Evolutionary conservation across 2,329 filamentous ascomycete species (phyloP), one percentile per base, ranked within the genome.

Genomic region (Lasiodiplodia sp.): DNA sequence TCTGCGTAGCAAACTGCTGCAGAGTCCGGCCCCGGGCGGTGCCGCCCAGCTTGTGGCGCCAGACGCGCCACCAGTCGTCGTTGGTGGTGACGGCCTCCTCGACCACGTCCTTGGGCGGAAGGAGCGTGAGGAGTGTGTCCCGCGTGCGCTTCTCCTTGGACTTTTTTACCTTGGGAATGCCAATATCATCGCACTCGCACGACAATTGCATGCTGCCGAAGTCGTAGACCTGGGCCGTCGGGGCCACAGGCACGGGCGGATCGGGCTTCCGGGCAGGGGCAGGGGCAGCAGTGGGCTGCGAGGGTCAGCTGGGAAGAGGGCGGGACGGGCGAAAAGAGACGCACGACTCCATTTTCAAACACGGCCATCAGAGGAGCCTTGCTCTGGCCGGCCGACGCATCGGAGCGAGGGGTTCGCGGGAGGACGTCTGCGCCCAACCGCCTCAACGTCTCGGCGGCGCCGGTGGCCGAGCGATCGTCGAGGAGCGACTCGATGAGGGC

Each of bases 1-100:
- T 86, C 77, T 72, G 81, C 69, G 67, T 83, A 73, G 76, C 83
- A 82, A 71, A 87, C 21, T 79, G 72, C 25, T 76, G 34, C 71
- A 76, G 78, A 70, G 69, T 81, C 73, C 69, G 78, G 74, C 74
- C 75, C 37, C 78, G 75, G 18, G 78, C 76, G 14, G 83, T 81
- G 12, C 81, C 83, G 66, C 78, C 31, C 55, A 78, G 79, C 68
- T 82, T 83, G 67, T 77, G 75, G 38, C 79, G 77, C 76, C 79
- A 83, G 28, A 79, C 79, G 52, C 75, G 71, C 81, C 81, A 83
- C 81, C 80, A 83, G 14, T 77, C 76, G 31, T 77, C 75, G 65
- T 82, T 80, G 5, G 31, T 57, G 21, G 37, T 51, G 25, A 68
- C n/a, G n/a, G 52, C 40, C 38, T 70, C 75, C 52, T 75, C 76